Evolutionary conservation across 805 yeast species (phyloP).

Genomic region (Tetrapisispora arboricola): DNA sequence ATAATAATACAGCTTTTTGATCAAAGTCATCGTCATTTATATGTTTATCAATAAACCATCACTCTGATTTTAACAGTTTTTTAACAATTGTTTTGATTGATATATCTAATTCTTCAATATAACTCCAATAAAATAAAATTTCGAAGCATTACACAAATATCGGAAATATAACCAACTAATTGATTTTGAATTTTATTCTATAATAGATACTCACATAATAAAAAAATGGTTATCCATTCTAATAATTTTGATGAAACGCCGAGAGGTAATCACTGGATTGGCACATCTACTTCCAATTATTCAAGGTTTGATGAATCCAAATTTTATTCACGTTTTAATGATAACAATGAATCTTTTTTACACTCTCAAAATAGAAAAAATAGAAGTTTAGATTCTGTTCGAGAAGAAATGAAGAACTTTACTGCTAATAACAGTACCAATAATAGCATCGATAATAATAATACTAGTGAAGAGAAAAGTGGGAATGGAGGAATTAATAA

Average conservation of each 20-base stretch:
- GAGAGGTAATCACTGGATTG: constrained; percentile 25
- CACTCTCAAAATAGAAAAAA: neutral
- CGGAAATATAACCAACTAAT: neutral
- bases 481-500: too few species aligned
- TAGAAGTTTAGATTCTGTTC: neutral
- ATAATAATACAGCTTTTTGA: too few species aligned
- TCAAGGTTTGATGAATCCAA: constrained; percentile 4
- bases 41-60: too few species aligned
- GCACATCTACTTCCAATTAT: constrained; percentile 10
- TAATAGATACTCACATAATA: too few species aligned
- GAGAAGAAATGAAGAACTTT: neutral
- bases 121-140: too few species aligned
- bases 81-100: too few species aligned
- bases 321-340: constrained; percentile 8
- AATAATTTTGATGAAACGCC: constrained; percentile 14
- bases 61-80: too few species aligned
- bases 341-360: neutral
- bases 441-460: neutral
- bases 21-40: too few species aligned
- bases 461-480: neutral
- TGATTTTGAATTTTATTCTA: too few species aligned
- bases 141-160: too few species aligned
- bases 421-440: neutral
- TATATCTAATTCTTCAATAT: too few species aligned
- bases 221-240: neutral